Evolutionary conservation across 1,284 basidiomycete species (phyloP).

Genomic region (Leccinum solheimii): DNA sequence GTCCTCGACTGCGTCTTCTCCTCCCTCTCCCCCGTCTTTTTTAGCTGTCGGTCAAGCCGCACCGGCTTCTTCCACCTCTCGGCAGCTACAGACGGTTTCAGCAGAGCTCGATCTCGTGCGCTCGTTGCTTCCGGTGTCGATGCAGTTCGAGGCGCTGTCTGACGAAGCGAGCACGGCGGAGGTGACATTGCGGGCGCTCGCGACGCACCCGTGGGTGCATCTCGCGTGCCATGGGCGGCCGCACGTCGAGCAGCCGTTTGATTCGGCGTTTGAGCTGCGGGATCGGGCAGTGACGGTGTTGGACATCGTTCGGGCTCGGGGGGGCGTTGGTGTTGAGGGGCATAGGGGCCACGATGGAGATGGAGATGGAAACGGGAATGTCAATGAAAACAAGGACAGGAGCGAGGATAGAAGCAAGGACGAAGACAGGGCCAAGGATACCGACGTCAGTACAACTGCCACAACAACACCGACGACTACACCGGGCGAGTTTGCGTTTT

Average conservation of each 20-base stretch:
- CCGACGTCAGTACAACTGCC: not conserved
- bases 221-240: constrained; percentile 32
- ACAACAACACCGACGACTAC: not conserved
- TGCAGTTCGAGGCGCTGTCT: constrained; percentile 13
- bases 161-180: constrained; percentile 13
- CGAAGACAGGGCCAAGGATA: not conserved
- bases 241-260: constrained; percentile 27
- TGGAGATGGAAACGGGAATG: not conserved
- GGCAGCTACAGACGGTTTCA: constrained; percentile 15
- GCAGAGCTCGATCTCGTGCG: constrained; percentile 21
- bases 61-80: constrained; percentile 2
- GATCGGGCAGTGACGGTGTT: constrained; percentile 30
- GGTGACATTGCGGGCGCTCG: constrained; percentile 15
- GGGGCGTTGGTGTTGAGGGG: not conserved
- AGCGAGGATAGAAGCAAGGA: not conserved
- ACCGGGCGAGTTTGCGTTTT: constrained; percentile 20
- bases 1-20: not conserved
- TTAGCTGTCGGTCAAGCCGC: constrained; percentile 29
- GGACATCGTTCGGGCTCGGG: constrained; percentile 28
- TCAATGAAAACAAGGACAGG: not conserved
- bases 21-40: constrained; percentile 10
- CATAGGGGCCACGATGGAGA: not conserved
- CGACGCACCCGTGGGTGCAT: constrained; percentile 29
- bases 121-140: constrained; percentile 16
- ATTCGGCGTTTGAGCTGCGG: constrained; percentile 30